These are phyloP conservation scores for Sugiyamaella marilandica DNA, from an alignment of 805 yeast species.

Conservation along the genomic window DNA sequence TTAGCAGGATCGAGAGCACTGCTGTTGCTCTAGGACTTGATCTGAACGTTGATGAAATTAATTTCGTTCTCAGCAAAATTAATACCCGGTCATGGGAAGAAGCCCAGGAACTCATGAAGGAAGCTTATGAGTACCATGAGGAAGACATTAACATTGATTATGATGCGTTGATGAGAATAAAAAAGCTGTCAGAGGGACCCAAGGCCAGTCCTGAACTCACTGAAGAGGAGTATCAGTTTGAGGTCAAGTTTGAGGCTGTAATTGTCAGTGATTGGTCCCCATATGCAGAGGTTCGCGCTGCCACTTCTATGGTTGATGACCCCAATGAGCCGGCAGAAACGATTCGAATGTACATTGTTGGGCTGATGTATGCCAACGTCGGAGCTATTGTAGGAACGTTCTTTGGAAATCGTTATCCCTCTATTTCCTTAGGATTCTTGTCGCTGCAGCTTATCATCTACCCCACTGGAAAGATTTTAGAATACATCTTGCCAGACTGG, in stretches of 20 bases:
- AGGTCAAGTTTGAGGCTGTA: constrained; percentile 41
- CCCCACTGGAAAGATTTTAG: constrained; percentile 51
- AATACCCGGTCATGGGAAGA: constrained; percentile 27
- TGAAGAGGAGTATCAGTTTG: constrained; percentile 24
- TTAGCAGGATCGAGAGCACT: constrained; percentile 5
- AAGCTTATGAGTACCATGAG: constrained; percentile 38
- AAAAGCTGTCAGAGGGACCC: constrained; percentile 28
- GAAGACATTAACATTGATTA: constrained; percentile 45
- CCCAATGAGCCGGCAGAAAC: constrained; percentile 45
- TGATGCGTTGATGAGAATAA: constrained; percentile 34
- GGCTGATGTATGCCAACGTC: constrained; percentile 47
- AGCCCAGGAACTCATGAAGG: constrained; percentile 37
- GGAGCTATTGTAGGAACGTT: constrained; percentile 57
- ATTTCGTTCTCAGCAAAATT: constrained; percentile 7
- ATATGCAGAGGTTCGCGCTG: constrained; percentile 57
- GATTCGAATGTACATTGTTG: constrained; percentile 49
- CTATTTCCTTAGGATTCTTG: constrained; percentile 45
- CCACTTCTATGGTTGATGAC: constrained; percentile 46
- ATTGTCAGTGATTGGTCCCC: constrained; percentile 44
- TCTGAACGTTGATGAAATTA: constrained; percentile 3
- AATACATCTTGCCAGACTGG: constrained; percentile 43
- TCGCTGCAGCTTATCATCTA: constrained; percentile 58
- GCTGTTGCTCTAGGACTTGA: constrained; percentile 4
- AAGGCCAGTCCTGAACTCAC: constrained; percentile 21
- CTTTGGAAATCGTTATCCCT: constrained; percentile 54